Base-by-base conservation (phyloP, 1,139 yeast species). In the Citeromyces hawaiiensis region DNA sequence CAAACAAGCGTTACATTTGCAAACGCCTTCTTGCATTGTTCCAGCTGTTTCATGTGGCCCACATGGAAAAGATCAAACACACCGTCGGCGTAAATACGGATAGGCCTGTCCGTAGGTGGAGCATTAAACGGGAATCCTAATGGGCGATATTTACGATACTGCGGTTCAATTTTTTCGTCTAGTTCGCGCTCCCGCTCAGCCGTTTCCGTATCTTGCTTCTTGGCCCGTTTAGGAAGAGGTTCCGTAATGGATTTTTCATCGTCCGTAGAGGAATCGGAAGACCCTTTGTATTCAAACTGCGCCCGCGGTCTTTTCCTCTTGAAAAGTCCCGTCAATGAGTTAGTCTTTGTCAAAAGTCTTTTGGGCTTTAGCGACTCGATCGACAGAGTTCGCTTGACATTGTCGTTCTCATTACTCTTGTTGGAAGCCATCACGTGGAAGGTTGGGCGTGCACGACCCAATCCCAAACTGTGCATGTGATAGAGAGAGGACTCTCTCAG, bases 31-130 rank as follows among this genome's bases (percentile, higher is more conserved):
- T 91, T 88, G 48, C 97, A 88, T 62, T 91, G 98, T 56, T 91
- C 97, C 52, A 91, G 68, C 58, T 91, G 98, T 53, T 85, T 78
- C 97, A 91, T 91, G 57, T 91, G 98, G 18, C 98, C 98, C 54
- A 91, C 61, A 60, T 91, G 98, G 63, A 91, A 91, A 48, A 91
- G 66, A 61, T 91, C 98, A 64, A 91, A 91, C 17, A 91, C 96
- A 38, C 98, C 98, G 59, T 91, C 98, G 4, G 98, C 98, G 55
- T 91, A 91, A 18, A 91, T 73, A 45, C 98, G 71, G 32, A 91
- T 77, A 1, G 96, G 91, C 44, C 96, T 70, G 55, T 82, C 94
- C 11, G 60, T 64, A 1, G 96, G 94, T 3, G 98, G 98, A 21
- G 79, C 50, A 49, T 85, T 86, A 60, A 91, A 76, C 48, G 63